Evolutionary conservation across 2,329 filamentous ascomycete species (phyloP).

Genomic region (Aspergillus thermomutatus): DNA sequence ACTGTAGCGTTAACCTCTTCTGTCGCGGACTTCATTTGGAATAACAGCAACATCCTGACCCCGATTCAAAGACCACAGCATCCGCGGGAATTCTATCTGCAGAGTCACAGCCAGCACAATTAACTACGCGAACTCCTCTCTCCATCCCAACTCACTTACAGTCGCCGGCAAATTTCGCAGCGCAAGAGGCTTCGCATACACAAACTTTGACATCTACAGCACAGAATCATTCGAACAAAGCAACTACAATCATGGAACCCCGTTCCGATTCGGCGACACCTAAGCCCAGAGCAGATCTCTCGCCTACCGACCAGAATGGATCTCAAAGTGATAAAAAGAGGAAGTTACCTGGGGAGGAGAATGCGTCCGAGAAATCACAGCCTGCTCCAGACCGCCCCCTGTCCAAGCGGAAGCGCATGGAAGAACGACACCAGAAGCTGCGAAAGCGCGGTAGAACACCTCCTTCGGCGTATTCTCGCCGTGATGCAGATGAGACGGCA

Average conservation of each 20-base stretch:
- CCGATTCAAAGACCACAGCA: constrained; percentile 1
- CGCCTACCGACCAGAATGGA: constrained; percentile 11
- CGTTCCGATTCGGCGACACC: not conserved
- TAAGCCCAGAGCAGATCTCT: not conserved
- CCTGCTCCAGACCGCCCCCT: constrained; percentile 23
- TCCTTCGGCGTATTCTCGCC: constrained; percentile 39
- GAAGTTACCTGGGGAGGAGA: constrained; percentile 24
- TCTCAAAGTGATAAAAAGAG: constrained; percentile 25
- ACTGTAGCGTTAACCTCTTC: not conserved
- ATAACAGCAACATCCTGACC: constrained; percentile 4
- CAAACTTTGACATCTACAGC: not conserved
- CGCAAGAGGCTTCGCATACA: not conserved
- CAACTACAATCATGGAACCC: not conserved
- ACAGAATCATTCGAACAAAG: not conserved
- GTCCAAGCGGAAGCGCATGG: constrained; percentile 37
- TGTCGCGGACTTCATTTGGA: not conserved
- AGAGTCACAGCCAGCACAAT: not conserved
- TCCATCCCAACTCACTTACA: not conserved
- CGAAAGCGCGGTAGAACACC: constrained; percentile 35
- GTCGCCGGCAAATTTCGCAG: not conserved
- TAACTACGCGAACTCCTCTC: not conserved
- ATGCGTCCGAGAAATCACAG: constrained; percentile 20
- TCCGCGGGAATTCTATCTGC: constrained; percentile 1
- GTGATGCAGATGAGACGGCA: constrained; percentile 28
- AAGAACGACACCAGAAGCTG: constrained; percentile 37